phyloP scores from a whole-genome alignment of 2,329 filamentous ascomycete genomes.

The Neonectria sp. region DNA sequence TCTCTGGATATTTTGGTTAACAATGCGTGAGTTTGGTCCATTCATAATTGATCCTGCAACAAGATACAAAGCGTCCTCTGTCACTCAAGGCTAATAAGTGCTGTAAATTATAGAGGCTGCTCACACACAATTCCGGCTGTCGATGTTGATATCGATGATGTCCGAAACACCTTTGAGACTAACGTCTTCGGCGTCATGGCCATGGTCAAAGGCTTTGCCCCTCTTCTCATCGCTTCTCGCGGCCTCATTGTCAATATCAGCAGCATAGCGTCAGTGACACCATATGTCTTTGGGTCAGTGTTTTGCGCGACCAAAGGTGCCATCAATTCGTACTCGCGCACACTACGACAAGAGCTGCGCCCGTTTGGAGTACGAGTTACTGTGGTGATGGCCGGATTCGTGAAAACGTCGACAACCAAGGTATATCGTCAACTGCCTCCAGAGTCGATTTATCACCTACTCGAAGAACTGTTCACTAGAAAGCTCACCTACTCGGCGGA shows the following conservation, averaged over 20 bases:
- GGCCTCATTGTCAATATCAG: neutral
- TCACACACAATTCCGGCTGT: conserved; percentile 1
- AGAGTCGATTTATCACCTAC: neutral
- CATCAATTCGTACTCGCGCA: neutral
- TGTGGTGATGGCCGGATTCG: neutral
- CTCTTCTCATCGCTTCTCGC: neutral
- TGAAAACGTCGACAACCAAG: neutral
- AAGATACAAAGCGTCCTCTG: neutral
- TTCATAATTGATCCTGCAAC: neutral
- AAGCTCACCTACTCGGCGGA: neutral
- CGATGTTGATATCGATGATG: neutral
- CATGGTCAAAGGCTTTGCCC: neutral
- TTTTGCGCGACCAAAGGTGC: neutral
- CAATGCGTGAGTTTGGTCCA: neutral
- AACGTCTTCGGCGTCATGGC: conserved; percentile 3
- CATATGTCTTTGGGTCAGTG: neutral
- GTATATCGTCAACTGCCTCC: neutral
- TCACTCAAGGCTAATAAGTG: neutral
- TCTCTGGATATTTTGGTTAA: neutral
- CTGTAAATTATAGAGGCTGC: neutral
- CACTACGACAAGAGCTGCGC: neutral
- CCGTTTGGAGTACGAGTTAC: neutral
- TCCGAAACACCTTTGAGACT: neutral
- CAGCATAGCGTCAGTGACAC: neutral
- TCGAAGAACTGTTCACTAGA: neutral